Evolutionary conservation across 441 rosid genomes (phyloP).

Genomic region (Macaranga tanarius): DNA sequence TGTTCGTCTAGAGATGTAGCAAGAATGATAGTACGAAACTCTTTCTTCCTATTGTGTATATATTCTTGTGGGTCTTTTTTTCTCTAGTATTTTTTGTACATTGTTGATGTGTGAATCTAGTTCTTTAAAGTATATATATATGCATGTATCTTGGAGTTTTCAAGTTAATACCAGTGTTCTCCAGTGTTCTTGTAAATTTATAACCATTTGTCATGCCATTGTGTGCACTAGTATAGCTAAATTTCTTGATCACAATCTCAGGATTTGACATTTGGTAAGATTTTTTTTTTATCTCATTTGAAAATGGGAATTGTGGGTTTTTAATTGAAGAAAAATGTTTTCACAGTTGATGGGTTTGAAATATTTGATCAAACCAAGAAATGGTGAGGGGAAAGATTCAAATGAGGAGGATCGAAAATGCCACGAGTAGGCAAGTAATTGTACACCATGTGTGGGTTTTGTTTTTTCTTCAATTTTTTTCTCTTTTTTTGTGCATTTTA

Average conservation of each 20-base stretch:
- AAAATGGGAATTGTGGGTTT: constrained; percentile 26
- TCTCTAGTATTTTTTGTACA: background rate
- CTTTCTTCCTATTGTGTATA: no score
- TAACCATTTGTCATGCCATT: background rate
- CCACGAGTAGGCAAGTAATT: constrained; percentile 67
- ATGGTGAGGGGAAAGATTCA: constrained; percentile 77
- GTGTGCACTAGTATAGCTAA: background rate
- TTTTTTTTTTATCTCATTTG: background rate
- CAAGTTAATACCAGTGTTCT: no score
- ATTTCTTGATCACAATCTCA: background rate
- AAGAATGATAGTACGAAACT: no score
- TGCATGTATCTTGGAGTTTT: background rate
- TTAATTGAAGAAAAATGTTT: background rate
- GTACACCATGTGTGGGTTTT: no score
- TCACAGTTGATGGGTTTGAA: constrained; percentile 18
- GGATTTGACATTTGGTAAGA: background rate
- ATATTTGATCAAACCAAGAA: constrained; percentile 13
- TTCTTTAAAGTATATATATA: background rate
- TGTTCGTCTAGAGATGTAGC: no score
- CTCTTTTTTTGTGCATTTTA: no score
- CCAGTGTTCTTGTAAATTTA: background rate
- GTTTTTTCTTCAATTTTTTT: no score
- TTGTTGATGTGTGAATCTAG: background rate
- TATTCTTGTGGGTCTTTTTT: no score
- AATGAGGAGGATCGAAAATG: constrained; percentile 66